Conservation (phyloP, 257 asterid genomes). For the Nicotiana paniculata region DNA sequence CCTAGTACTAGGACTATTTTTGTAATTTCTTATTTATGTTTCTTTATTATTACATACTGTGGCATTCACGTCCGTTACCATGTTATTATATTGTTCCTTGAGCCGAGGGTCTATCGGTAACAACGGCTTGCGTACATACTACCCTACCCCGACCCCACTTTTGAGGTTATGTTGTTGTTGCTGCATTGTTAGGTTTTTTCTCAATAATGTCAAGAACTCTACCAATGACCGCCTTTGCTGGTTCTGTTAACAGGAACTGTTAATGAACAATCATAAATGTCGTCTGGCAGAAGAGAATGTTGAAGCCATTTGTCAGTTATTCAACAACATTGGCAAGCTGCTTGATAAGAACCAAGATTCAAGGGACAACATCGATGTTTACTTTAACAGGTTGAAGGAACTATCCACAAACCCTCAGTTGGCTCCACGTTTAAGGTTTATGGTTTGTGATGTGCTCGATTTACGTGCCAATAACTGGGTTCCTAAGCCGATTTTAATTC, state of each 20-base stretch:
- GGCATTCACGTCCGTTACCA: too few species aligned
- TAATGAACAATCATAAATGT: conserved; percentile 46
- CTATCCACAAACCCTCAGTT: conserved; percentile 65
- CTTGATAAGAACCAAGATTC: conserved; percentile 72
- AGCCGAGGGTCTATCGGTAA: too few species aligned
- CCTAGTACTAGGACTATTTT: too few species aligned
- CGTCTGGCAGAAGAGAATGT: conserved; percentile 91
- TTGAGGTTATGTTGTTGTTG: too few species aligned
- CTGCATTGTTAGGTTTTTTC: too few species aligned
- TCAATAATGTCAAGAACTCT: not conserved
- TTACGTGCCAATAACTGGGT: conserved; percentile 68
- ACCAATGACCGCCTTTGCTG: not conserved
- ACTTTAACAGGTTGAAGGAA: conserved; percentile 63
- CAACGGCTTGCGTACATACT: too few species aligned
- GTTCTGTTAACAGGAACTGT: conserved; percentile 43
- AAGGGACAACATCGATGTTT: conserved; percentile 49
- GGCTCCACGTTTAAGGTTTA: conserved; percentile 63
- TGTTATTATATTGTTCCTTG: too few species aligned
- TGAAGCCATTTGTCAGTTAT: conserved; percentile 92
- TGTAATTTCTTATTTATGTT: too few species aligned
- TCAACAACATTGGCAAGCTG: conserved; percentile 79
- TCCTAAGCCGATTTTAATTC: conserved; percentile 35
- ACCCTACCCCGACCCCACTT: too few species aligned
- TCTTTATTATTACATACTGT: too few species aligned
- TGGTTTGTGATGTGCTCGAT: conserved; percentile 83